A percentile compares a stretch with the other conserved stretches of the same genome.
Evolutionary conservation across 2,329 filamentous ascomycete species (phyloP).

Genomic region (Hypoxylon sp.): DNA sequence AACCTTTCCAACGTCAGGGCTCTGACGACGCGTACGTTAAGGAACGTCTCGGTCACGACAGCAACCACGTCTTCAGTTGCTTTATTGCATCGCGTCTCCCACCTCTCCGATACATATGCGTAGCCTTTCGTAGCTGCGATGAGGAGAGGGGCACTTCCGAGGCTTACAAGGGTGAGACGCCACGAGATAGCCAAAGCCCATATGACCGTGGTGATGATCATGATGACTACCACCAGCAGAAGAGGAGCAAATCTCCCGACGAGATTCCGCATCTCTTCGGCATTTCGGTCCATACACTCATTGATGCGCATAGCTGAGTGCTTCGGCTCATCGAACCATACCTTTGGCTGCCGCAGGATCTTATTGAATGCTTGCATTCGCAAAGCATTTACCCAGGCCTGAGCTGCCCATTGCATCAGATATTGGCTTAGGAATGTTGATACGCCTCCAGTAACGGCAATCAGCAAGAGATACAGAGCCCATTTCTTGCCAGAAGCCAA

Average conservation of each 20-base stretch:
- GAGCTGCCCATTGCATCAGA: constrained; percentile 76
- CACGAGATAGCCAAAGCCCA: constrained; percentile 84
- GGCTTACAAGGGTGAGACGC: constrained; percentile 82
- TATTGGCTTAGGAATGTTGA: constrained; percentile 76
- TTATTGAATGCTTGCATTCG: constrained; percentile 75
- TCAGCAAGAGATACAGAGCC: constrained; percentile 75
- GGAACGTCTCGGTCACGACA: constrained; percentile 80
- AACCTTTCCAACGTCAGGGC: constrained; percentile 79
- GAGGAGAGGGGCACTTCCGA: constrained; percentile 76
- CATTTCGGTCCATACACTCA: constrained; percentile 81
- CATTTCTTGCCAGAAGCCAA: constrained; percentile 69
- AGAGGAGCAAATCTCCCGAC: constrained; percentile 82
- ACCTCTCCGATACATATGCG: constrained; percentile 72
- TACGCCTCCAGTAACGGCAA: constrained; percentile 75
- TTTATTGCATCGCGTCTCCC: constrained; percentile 77
- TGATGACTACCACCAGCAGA: constrained; percentile 73
- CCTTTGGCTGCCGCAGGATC: constrained; percentile 79
- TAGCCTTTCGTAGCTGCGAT: constrained; percentile 75
- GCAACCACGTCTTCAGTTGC: constrained; percentile 70
- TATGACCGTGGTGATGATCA: constrained; percentile 74
- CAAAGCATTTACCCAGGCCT: constrained; percentile 81
- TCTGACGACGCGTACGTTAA: constrained; percentile 82
- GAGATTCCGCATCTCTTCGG: constrained; percentile 88
- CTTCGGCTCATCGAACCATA: constrained; percentile 80
- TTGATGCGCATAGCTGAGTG: constrained; percentile 75